phyloP scores from a whole-genome alignment of 2,329 filamentous ascomycete species.

The Aureobasidium pullulans region DNA sequence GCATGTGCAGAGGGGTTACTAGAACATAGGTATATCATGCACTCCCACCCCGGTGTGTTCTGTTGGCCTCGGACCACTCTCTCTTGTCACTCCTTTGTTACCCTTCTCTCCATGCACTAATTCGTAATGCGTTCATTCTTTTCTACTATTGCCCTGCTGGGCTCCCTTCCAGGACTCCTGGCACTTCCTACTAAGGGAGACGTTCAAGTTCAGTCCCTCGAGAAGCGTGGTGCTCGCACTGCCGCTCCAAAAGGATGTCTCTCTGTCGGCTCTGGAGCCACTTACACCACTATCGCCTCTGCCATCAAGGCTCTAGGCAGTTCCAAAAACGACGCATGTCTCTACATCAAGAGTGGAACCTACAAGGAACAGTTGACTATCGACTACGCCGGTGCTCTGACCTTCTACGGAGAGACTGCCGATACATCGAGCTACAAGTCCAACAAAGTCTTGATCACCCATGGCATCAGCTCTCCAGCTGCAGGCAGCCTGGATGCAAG shows the following conservation, averaged over 20 bases:
- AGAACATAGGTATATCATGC: too few species aligned
- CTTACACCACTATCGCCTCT: not conserved
- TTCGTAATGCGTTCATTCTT: too few species aligned
- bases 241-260: not conserved
- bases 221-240: not conserved
- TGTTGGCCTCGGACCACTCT: too few species aligned
- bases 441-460: not conserved
- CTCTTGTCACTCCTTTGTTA: too few species aligned
- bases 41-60: too few species aligned
- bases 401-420: not conserved
- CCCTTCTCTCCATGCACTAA: too few species aligned
- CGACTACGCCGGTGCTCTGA: not conserved
- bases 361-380: not conserved
- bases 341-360: not conserved
- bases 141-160: not conserved
- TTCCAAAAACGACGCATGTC: not conserved
- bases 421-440: not conserved
- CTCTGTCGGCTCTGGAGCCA: not conserved
- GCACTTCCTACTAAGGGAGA: not conserved
- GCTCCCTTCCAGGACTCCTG: not conserved
- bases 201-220: not conserved
- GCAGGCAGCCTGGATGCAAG: not conserved
- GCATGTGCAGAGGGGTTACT: too few species aligned
- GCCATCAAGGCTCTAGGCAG: not conserved
- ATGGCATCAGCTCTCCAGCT: not conserved